phyloP scores from a whole-genome alignment of 768 basidiomycete genomes.

The Guyanaporus albipodus region DNA sequence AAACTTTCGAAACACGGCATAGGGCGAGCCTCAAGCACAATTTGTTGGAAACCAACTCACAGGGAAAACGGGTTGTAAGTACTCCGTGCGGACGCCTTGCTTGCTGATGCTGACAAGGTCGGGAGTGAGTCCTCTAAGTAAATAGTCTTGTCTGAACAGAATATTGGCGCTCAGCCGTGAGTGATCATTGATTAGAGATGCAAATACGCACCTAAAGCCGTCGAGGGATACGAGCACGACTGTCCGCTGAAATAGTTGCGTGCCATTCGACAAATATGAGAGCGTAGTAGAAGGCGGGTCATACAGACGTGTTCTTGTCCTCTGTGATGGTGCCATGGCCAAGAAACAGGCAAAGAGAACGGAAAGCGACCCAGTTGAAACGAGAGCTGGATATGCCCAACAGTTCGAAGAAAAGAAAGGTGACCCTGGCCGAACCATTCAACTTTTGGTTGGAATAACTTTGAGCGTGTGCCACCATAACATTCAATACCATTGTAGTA shows the following conservation, averaged over 20 bases:
- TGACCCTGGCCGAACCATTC: no score
- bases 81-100: conserved; percentile 75
- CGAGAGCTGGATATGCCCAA: conserved; percentile 5
- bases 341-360: conserved; percentile 8
- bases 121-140: conserved; percentile 76
- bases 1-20: no score
- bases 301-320: background rate
- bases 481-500: background rate
- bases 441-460: no score
- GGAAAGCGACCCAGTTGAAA: conserved; percentile 2
- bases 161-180: background rate
- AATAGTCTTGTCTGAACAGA: conserved; percentile 62
- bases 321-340: background rate
- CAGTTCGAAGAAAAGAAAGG: background rate
- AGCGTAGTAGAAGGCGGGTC: background rate
- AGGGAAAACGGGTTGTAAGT: conserved; percentile 78
- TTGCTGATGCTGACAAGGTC: conserved; percentile 71
- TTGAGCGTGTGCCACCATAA: no score
- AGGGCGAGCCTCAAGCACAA: no score
- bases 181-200: background rate
- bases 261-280: conserved; percentile 60
- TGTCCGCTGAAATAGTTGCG: conserved; percentile 71
- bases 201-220: conserved; percentile 42
- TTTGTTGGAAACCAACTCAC: no score
- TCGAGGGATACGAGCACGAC: conserved; percentile 85